Conservation (phyloP, 352 stramenopile genomes). For the Pythium sukuiense region DNA sequence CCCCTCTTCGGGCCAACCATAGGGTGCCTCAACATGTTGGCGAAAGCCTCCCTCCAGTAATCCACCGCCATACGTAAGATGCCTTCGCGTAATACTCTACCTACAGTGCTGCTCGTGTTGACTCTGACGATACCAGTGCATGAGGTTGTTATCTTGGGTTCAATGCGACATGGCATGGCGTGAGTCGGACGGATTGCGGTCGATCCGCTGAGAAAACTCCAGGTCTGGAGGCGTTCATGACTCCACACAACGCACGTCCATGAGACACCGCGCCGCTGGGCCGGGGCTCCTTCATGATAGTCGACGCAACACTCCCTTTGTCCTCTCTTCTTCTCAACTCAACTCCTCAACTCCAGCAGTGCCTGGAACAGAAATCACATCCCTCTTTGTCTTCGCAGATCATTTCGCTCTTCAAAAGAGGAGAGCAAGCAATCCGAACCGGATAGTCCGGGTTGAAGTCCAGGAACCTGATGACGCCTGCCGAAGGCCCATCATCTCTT, state of each 20-base stretch:
- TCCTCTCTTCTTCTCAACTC: no score
- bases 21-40: neutral
- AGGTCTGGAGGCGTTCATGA: no score
- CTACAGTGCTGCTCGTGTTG: neutral
- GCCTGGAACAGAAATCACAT: neutral
- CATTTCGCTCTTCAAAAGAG: neutral
- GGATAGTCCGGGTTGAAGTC: neutral
- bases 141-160: neutral
- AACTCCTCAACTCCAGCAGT: neutral
- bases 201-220: neutral
- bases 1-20: neutral
- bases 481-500: neutral
- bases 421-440: neutral
- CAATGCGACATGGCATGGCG: neutral
- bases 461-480: neutral
- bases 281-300: no score
- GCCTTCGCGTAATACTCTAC: neutral
- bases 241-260: neutral
- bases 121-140: neutral
- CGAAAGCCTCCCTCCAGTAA: neutral
- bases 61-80: neutral
- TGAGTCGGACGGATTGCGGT: neutral
- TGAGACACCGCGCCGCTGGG: neutral
- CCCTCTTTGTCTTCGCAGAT: neutral
- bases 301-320: no score